A percentile compares a stretch with the other conserved stretches of the same genome.
These are phyloP conservation scores for Oryza brachyantha DNA, from an alignment of 176 grass and related monocot genomes.

Conservation along the genomic window DNA sequence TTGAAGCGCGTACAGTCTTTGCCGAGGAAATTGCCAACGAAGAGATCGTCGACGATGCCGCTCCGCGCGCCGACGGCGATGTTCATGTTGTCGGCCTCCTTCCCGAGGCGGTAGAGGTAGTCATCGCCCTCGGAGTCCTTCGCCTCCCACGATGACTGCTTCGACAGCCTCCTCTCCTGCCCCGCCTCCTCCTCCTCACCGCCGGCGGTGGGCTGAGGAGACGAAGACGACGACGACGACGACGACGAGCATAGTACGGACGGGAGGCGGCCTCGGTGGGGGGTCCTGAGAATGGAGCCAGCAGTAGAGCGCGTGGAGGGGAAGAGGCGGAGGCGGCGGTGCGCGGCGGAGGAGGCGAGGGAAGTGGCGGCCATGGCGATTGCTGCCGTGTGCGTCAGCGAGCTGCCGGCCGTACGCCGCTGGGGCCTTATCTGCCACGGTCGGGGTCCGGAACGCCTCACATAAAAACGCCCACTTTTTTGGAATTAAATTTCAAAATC, in stretches of 20 bases:
- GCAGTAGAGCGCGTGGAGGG: background rate
- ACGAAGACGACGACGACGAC: background rate
- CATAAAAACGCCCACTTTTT: too few species aligned
- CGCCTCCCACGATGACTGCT: constrained; percentile 80
- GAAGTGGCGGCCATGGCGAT: constrained; percentile 47
- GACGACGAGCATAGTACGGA: constrained; percentile 27
- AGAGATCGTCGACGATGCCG: constrained; percentile 76
- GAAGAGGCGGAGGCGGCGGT: background rate
- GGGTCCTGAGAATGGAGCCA: background rate
- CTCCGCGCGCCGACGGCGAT: constrained; percentile 69
- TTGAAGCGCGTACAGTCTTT: constrained; percentile 49
- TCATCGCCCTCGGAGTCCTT: constrained; percentile 65
- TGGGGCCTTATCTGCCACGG: constrained; percentile 44
- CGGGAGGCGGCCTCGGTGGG: background rate
- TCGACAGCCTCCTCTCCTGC: constrained; percentile 31
- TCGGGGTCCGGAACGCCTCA: constrained; percentile 19
- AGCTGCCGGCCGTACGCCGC: constrained; percentile 29
- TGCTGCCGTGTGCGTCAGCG: constrained; percentile 4
- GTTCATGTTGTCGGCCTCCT: constrained; percentile 93
- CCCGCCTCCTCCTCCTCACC: constrained; percentile 22
- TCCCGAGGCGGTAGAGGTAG: constrained; percentile 83
- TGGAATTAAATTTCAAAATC: too few species aligned
- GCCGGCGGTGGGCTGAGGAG: constrained; percentile 31
- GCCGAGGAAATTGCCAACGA: constrained; percentile 81
- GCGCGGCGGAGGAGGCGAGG: constrained; percentile 17